These are phyloP conservation scores for Suaeda aralocaspica DNA, from an alignment of 148 eudicot genomes.

Conservation along the genomic window DNA sequence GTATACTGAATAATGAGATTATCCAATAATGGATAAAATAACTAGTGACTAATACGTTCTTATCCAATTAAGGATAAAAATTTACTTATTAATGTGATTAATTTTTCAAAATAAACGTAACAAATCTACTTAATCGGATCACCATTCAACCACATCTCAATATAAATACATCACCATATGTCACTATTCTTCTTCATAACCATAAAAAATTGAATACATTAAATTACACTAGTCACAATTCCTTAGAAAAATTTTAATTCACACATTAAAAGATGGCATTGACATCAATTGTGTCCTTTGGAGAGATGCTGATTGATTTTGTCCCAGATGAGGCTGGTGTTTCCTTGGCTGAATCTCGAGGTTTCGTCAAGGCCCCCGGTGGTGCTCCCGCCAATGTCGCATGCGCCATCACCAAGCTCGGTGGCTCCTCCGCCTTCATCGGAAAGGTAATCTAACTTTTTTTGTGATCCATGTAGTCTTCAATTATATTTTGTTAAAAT, in stretches of 20 bases:
- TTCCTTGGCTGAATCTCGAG: slow-evolving; percentile 50
- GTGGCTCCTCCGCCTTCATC: slow-evolving; percentile 54
- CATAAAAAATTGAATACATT: too few species aligned
- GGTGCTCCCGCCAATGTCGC: slow-evolving; percentile 76
- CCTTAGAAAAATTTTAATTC: background rate
- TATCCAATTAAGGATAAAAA: background rate
- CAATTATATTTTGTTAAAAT: background rate
- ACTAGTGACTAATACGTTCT: background rate
- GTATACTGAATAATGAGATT: too few species aligned
- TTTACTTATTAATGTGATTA: background rate
- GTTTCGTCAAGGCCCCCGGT: slow-evolving; percentile 66
- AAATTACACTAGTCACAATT: background rate
- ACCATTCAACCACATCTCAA: slow-evolving; percentile 3
- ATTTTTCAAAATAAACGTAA: too few species aligned
- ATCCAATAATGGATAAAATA: background rate
- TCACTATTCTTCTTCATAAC: background rate
- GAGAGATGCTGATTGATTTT: slow-evolving; percentile 67
- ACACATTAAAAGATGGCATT: slow-evolving; percentile 15
- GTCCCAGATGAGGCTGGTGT: slow-evolving; percentile 55
- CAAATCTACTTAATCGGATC: background rate
- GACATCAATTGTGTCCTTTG: slow-evolving; percentile 43
- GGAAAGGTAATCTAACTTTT: slow-evolving; percentile 40
- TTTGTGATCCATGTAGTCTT: background rate
- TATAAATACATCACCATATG: slow-evolving; percentile 4
- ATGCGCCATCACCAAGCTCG: slow-evolving; percentile 44